Evolutionary conservation across 352 stramenopile species (phyloP).

Genomic region (Aphanomyces astaci): DNA sequence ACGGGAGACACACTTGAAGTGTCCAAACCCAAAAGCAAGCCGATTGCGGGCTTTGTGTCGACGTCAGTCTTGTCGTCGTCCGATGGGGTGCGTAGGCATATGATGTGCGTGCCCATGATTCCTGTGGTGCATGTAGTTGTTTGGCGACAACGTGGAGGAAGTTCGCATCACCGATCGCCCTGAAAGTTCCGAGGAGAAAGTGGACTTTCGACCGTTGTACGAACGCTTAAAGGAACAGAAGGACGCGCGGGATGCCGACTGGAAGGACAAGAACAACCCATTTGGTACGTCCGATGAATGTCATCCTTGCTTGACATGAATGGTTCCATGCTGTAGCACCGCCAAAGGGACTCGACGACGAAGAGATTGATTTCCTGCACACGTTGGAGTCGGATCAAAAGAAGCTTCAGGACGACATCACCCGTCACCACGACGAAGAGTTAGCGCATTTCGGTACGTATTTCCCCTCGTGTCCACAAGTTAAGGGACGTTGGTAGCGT

Average conservation of each 20-base stretch:
- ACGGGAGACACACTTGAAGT: background rate
- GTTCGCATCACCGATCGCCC: conserved; percentile 63
- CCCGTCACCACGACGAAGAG: conserved; percentile 67
- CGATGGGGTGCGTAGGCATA: conserved; percentile 51
- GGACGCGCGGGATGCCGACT: conserved; percentile 76
- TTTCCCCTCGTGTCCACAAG: background rate
- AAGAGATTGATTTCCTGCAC: conserved; percentile 77
- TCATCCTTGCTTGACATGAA: background rate
- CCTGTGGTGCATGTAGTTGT: conserved; percentile 42
- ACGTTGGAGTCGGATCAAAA: conserved; percentile 54
- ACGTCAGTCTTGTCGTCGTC: conserved; percentile 76
- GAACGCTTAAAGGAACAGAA: conserved; percentile 72
- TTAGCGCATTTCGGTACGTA: conserved; percentile 56
- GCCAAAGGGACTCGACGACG: conserved; percentile 77
- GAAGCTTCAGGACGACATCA: conserved; percentile 38
- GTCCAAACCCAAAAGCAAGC: conserved; percentile 25
- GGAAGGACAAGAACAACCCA: conserved; percentile 85
- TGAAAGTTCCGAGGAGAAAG: conserved; percentile 27
- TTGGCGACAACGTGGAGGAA: conserved; percentile 81
- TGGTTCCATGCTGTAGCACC: conserved; percentile 35
- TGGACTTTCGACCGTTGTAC: conserved; percentile 57
- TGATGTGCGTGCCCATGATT: background rate
- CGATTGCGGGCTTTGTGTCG: conserved; percentile 69
- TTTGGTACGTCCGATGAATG: conserved; percentile 45
- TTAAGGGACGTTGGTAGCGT: background rate